These are phyloP conservation scores for Jasminum sambac DNA, from an alignment of 257 asterid species.

Conservation along the genomic window DNA sequence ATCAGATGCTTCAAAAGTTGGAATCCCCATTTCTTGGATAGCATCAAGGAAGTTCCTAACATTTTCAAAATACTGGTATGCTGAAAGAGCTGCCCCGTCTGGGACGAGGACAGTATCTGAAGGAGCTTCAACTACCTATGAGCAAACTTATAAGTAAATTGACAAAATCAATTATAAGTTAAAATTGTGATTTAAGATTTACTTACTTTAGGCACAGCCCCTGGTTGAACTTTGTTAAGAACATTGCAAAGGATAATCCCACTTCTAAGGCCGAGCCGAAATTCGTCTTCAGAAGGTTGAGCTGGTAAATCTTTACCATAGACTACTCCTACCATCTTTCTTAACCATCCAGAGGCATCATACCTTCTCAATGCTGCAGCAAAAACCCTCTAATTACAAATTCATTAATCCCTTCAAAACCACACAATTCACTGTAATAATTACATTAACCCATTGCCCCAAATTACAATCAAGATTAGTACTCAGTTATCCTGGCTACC, in stretches of 20 bases:
- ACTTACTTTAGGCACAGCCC: constrained; percentile 76
- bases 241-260: constrained; percentile 91
- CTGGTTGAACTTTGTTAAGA: constrained; percentile 78
- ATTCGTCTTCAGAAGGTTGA: constrained; percentile 88
- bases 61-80: constrained; percentile 83
- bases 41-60: constrained; percentile 78
- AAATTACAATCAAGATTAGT: constrained; percentile 4
- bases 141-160: constrained; percentile 24
- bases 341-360: constrained; percentile 82
- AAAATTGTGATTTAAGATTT: constrained; percentile 10
- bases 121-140: constrained; percentile 79
- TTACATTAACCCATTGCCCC: constrained; percentile 10
- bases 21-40: constrained; percentile 72
- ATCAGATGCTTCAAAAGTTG: constrained; percentile 87
- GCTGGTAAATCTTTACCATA: constrained; percentile 90
- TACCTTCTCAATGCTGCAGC: constrained; percentile 83
- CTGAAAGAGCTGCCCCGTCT: constrained; percentile 87
- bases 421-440: constrained; percentile 17
- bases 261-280: constrained; percentile 81
- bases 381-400: constrained; percentile 21
- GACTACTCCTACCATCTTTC: constrained; percentile 87
- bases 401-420: constrained; percentile 8
- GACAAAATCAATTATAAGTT: constrained; percentile 5
- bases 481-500: not conserved
- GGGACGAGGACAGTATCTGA: constrained; percentile 50